Evolutionary conservation across 2,329 filamentous ascomycete species (phyloP).

Genomic region (Hyphodiscus sp.): DNA sequence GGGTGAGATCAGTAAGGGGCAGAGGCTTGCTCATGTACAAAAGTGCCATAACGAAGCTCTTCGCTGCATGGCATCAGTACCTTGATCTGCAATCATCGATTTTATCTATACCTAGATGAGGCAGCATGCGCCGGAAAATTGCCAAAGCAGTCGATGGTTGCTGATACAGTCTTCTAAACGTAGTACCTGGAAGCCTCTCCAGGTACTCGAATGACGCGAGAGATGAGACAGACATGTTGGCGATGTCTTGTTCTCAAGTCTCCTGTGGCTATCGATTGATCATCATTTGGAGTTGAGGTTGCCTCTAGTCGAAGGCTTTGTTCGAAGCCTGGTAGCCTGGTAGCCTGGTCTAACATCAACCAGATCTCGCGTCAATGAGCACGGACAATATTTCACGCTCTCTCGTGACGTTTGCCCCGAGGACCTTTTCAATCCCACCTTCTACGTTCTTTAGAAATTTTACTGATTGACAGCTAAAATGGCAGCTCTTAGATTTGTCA

Average conservation of each 20-base stretch:
- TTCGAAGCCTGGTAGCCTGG: slow-evolving; percentile 14
- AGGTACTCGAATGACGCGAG: slow-evolving; percentile 78
- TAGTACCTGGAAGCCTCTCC: slow-evolving; percentile 82
- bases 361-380: not conserved
- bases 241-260: slow-evolving; percentile 9
- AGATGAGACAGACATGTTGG: slow-evolving; percentile 37
- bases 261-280: slow-evolving; percentile 15
- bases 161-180: slow-evolving; percentile 87
- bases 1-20: slow-evolving; percentile 71
- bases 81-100: slow-evolving; percentile 5
- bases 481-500: slow-evolving; percentile 55
- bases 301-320: slow-evolving; percentile 11
- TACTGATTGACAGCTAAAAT: slow-evolving; percentile 30
- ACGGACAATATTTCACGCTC: not conserved
- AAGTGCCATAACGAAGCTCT: slow-evolving; percentile 92
- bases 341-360: too few species aligned
- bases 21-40: slow-evolving; percentile 84
- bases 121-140: slow-evolving; percentile 95
- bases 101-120: slow-evolving; percentile 67
- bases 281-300: slow-evolving; percentile 14
- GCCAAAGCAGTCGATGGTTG: slow-evolving; percentile 93
- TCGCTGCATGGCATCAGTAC: slow-evolving; percentile 49
- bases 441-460: slow-evolving; percentile 1
- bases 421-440: not conserved
- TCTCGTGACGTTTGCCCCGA: not conserved